Evolutionary conservation across 306 rosid genomes (phyloP).

Genomic region (Carpinus viminea): DNA sequence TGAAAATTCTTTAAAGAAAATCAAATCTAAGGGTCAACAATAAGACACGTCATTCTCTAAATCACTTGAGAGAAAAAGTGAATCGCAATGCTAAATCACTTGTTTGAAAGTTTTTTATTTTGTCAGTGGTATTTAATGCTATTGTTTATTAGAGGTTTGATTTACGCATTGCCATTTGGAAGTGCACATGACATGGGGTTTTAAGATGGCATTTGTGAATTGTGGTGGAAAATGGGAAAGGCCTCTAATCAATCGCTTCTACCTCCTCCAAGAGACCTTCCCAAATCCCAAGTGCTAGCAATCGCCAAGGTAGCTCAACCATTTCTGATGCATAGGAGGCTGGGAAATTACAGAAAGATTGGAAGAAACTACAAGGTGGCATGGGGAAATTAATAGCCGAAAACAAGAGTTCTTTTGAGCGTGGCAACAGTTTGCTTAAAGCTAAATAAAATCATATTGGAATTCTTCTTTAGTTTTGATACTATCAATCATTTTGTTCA

Average conservation of each 20-base stretch:
- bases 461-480: not conserved
- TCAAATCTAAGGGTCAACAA: too few relatives aligned
- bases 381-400: too few relatives aligned
- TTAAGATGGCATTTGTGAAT: slow-evolving; percentile 95
- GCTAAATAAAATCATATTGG: not conserved
- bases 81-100: not conserved
- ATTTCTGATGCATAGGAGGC: not conserved
- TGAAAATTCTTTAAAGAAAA: too few relatives aligned
- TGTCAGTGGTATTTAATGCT: not conserved
- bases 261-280: slow-evolving; percentile 77
- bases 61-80: too few relatives aligned
- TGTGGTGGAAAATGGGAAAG: slow-evolving; percentile 75
- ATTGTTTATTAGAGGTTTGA: slow-evolving; percentile 59
- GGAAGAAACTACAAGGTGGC: too few relatives aligned
- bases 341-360: not conserved
- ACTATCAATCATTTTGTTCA: not conserved
- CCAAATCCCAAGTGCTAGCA: slow-evolving; percentile 70
- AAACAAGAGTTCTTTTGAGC: not conserved
- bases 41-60: too few relatives aligned
- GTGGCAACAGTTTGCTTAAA: not conserved
- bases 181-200: slow-evolving; percentile 86
- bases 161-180: slow-evolving; percentile 86
- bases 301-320: not conserved
- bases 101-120: not conserved
- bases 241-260: slow-evolving; percentile 64